Conservation (phyloP, 1,284 basidiomycete genomes). For the Trichosporon ovoides region DNA sequence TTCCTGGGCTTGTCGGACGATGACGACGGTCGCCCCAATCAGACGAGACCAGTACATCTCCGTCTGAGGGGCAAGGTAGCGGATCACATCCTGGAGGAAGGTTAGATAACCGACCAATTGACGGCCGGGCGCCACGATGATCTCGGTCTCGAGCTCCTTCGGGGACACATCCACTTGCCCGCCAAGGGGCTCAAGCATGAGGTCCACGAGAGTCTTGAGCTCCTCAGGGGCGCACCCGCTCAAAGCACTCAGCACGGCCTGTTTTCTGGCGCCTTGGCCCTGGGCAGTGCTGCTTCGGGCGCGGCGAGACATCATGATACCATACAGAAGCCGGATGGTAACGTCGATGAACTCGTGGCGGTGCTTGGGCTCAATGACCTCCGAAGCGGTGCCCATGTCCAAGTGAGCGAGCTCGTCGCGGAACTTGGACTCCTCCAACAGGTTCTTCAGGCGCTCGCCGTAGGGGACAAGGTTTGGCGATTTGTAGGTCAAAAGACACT, state of each 20-base stretch:
- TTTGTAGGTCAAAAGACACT: constrained; percentile 81
- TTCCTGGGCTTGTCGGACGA: constrained; percentile 62
- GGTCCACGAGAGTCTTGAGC: constrained; percentile 69
- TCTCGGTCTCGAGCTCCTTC: constrained; percentile 10
- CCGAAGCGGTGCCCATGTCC: constrained; percentile 54
- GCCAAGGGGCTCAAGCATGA: constrained; percentile 81
- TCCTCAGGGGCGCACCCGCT: constrained; percentile 68
- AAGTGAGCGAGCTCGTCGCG: constrained; percentile 78
- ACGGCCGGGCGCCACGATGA: constrained; percentile 55
- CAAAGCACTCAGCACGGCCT: constrained; percentile 69
- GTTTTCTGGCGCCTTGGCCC: constrained; percentile 66
- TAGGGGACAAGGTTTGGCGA: constrained; percentile 62
- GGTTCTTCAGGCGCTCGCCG: constrained; percentile 60
- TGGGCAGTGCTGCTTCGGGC: constrained; percentile 58
- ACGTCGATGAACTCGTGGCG: constrained; percentile 68
- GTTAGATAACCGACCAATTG: constrained; percentile 78
- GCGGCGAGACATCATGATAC: constrained; percentile 76
- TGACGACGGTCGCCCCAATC: constrained; percentile 61
- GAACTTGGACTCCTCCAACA: constrained; percentile 84
- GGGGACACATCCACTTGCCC: constrained; percentile 7
- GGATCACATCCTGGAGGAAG: constrained; percentile 76
- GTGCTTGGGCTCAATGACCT: constrained; percentile 59
- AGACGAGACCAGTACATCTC: constrained; percentile 66
- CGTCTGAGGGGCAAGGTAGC: constrained; percentile 68
- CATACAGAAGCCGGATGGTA: constrained; percentile 75